phyloP scores from a whole-genome alignment of 495 filamentous ascomycete genomes.

The Penicillium diatomitis region DNA sequence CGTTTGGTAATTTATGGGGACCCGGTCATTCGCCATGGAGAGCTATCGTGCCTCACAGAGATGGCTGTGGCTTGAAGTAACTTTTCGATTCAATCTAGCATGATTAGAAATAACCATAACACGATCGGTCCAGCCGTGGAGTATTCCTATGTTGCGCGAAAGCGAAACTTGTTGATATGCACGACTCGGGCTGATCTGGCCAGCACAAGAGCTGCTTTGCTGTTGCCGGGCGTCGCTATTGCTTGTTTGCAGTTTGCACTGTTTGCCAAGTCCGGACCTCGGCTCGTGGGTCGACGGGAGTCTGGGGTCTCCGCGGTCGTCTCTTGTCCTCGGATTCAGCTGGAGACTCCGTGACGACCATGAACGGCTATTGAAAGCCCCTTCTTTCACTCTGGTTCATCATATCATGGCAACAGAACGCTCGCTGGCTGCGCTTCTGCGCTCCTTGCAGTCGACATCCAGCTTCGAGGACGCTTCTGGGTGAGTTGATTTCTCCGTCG shows the following conservation, averaged over 20 bases:
- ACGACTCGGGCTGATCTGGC: too few species aligned
- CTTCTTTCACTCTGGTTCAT: background rate
- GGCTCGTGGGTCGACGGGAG: conserved; percentile 14
- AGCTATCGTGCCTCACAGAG: background rate
- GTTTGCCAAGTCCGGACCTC: conserved; percentile 33
- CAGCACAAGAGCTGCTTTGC: background rate
- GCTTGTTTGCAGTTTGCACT: conserved; percentile 39
- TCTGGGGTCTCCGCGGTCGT: conserved; percentile 27
- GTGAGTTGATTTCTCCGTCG: conserved; percentile 31
- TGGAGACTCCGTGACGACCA: background rate
- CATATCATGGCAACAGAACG: conserved; percentile 38
- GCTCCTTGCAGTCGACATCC: conserved; percentile 41
- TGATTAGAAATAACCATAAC: background rate
- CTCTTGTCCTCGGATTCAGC: background rate
- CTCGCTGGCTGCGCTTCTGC: conserved; percentile 42
- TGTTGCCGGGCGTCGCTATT: conserved; percentile 5
- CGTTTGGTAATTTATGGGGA: conserved; percentile 57
- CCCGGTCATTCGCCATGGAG: conserved; percentile 35
- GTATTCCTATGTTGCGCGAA: too few species aligned
- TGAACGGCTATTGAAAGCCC: conserved; percentile 12
- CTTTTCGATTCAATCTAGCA: too few species aligned
- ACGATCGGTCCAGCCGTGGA: background rate
- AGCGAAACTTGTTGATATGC: too few species aligned
- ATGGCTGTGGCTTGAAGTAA: too few species aligned
- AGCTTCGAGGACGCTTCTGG: conserved; percentile 43